phyloP scores from a whole-genome alignment of 2,329 filamentous ascomycete genomes.

The Madurella mycetomatis region DNA sequence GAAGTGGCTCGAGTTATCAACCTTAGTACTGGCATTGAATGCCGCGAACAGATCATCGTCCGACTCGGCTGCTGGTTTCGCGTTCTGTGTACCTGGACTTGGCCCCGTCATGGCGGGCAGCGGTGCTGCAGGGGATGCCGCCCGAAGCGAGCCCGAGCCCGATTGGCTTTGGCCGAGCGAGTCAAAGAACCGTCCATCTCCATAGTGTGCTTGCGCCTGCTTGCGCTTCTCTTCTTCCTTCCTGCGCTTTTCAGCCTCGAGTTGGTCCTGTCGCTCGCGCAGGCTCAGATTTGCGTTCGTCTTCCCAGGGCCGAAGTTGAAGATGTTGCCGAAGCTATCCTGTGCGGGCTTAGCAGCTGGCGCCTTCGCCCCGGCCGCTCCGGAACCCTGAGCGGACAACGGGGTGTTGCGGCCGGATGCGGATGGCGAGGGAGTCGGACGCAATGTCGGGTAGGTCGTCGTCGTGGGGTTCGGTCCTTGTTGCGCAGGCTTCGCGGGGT shows the following conservation, averaged over 20 bases:
- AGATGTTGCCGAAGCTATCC: constrained; percentile 75
- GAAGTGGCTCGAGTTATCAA: constrained; percentile 62
- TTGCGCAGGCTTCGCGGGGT: constrained; percentile 37
- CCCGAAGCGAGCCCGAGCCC: constrained; percentile 41
- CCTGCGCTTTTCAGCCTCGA: constrained; percentile 60
- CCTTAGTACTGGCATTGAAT: constrained; percentile 61
- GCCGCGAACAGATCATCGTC: constrained; percentile 65
- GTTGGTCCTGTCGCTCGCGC: constrained; percentile 68
- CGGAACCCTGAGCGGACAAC: constrained; percentile 47
- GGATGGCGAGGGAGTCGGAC: constrained; percentile 53
- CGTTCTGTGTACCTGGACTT: constrained; percentile 23
- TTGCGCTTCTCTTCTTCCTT: constrained; percentile 71
- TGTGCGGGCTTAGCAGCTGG: constrained; percentile 46
- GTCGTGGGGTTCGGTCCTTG: constrained; percentile 40
- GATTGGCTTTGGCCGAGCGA: constrained; percentile 52
- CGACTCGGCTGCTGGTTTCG: constrained; percentile 34
- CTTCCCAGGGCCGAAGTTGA: constrained; percentile 60
- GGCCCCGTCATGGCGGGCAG: constrained; percentile 23
- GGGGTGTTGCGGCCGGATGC: constrained; percentile 55
- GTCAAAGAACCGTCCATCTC: constrained; percentile 72
- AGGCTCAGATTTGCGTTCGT: constrained; percentile 67
- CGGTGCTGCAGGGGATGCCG: constrained; percentile 39
- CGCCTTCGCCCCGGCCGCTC: constrained; percentile 40
- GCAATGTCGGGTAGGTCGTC: constrained; percentile 47
- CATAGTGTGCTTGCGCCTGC: constrained; percentile 72